Base-by-base conservation (phyloP, 345 rosid genomes). In the Acer saccharum region DNA sequence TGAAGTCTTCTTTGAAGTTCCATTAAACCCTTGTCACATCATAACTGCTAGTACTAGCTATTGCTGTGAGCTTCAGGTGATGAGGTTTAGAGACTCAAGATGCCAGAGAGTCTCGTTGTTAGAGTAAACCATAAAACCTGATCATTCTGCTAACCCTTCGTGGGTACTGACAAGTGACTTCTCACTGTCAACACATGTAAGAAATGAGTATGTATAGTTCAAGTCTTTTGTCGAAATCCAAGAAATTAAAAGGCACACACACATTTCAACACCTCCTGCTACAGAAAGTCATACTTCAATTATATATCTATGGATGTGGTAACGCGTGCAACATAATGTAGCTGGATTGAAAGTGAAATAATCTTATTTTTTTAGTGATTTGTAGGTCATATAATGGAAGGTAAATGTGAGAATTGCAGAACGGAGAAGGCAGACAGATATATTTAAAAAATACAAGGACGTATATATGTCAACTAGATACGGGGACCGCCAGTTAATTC, bases 141-240 rank as follows among this genome's bases (percentile, higher is more conserved):
- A 35, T 35, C 39, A 35, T 35, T 35, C 6, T 35, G 39, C 39
- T 35, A 35, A 35, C 6, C 39, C 6, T 35, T 35, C 39, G 39
- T 4, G 39, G 44, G 44, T 17, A 21, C 69, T 13, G 69, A 35
- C 16, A 5, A 14, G 69, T 35, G 46, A 11, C 69, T 66, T 39
- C 69, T 66, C 11, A 68, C 35, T 41, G 8, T 68, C 20, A n/a
- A 68, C 13, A 6, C 25, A 46, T 1, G 25, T 10, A 67, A 32
- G 23, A 71, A 43, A 58, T 18, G 39, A 57, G 20, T n/a, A 29
- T 29, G 32, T 29, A 23, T 23, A 20, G 62, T 8, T 82, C 48
- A 71, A 74, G 74, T 66, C 39, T 76, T 20, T 64, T 73, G 23
- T 81, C 78, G 27, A 35, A 46, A 71, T 57, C 70, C 65, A 46